These are phyloP conservation scores for Schizochytrium sp. DNA, from an alignment of 108 stramenopile species.

Conservation along the genomic window DNA sequence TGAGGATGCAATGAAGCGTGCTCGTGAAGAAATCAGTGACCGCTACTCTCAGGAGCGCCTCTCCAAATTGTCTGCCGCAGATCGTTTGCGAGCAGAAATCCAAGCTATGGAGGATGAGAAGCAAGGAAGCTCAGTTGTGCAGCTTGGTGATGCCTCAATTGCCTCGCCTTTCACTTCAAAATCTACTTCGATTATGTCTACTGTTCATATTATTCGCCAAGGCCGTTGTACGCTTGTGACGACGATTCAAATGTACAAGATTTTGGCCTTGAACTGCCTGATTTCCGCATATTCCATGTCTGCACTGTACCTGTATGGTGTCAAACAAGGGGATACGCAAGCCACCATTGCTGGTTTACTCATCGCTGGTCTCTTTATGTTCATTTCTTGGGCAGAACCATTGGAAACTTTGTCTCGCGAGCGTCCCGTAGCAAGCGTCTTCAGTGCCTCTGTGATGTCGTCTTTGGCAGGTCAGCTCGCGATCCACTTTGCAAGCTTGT, in stretches of 20 bases:
- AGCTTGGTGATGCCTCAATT: constrained; percentile 95
- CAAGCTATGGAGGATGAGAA: constrained; percentile 49
- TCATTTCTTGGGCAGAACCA: constrained; percentile 90
- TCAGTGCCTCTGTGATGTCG: constrained; percentile 79
- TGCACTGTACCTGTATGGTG: constrained; percentile 89
- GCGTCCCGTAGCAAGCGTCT: constrained; percentile 88
- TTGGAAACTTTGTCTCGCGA: constrained; percentile 80
- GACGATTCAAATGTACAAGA: constrained; percentile 93
- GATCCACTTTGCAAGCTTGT: constrained; percentile 83
- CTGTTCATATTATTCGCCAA: constrained; percentile 89
- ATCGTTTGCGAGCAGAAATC: not conserved
- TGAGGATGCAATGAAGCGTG: constrained; percentile 80
- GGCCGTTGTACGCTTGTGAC: constrained; percentile 94
- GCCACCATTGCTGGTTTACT: constrained; percentile 86
- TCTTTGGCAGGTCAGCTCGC: constrained; percentile 88
- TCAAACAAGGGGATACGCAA: constrained; percentile 96
- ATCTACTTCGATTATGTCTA: constrained; percentile 84
- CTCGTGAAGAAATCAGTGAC: constrained; percentile 62
- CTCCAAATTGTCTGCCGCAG: constrained; percentile 37
- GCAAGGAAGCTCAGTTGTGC: constrained; percentile 66
- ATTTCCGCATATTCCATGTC: constrained; percentile 92
- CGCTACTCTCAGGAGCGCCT: not conserved
- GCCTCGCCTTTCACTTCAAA: constrained; percentile 97
- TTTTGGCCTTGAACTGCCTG: constrained; percentile 95
- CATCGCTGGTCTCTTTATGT: constrained; percentile 90